phyloP scores from a whole-genome alignment of 2,329 filamentous ascomycete genomes.

The Talaromyces sp. region DNA sequence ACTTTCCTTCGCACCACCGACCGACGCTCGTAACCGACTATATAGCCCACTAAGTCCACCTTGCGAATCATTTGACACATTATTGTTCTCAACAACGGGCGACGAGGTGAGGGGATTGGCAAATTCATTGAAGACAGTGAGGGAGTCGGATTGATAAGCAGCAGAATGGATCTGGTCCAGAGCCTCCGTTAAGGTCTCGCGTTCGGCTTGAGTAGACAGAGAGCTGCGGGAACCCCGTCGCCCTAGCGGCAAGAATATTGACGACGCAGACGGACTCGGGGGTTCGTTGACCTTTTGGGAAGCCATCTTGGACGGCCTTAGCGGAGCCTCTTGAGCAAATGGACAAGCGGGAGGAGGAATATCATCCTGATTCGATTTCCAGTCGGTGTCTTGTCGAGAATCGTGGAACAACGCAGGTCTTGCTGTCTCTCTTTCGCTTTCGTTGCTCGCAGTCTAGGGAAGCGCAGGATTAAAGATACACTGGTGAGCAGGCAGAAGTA shows the following conservation, averaged over 20 bases:
- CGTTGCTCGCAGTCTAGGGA: neutral
- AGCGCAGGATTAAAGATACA: neutral
- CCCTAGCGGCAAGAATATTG: conserved; percentile 41
- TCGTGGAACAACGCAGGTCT: neutral
- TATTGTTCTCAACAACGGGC: conserved; percentile 61
- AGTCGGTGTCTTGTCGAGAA: neutral
- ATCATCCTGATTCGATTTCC: conserved; percentile 8
- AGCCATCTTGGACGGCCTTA: conserved; percentile 26
- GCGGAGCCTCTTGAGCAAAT: conserved; percentile 11
- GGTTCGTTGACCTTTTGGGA: conserved; percentile 34
- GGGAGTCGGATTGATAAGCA: conserved; percentile 74
- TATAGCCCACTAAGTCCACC: conserved; percentile 87
- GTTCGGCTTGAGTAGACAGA: conserved; percentile 55
- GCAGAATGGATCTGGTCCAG: conserved; percentile 84
- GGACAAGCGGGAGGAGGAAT: neutral
- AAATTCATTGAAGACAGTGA: conserved; percentile 94
- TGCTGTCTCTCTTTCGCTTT: neutral
- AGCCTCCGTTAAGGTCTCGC: conserved; percentile 67
- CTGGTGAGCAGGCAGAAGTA: neutral
- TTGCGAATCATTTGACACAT: conserved; percentile 63
- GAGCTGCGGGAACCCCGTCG: conserved; percentile 49
- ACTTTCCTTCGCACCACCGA: conserved; percentile 62
- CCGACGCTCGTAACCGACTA: conserved; percentile 73
- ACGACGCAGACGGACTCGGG: conserved; percentile 42
- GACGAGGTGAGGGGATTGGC: conserved; percentile 59